These are phyloP conservation scores for Escovopsis weberi DNA, from an alignment of 2,329 filamentous ascomycete species.

Conservation along the genomic window DNA sequence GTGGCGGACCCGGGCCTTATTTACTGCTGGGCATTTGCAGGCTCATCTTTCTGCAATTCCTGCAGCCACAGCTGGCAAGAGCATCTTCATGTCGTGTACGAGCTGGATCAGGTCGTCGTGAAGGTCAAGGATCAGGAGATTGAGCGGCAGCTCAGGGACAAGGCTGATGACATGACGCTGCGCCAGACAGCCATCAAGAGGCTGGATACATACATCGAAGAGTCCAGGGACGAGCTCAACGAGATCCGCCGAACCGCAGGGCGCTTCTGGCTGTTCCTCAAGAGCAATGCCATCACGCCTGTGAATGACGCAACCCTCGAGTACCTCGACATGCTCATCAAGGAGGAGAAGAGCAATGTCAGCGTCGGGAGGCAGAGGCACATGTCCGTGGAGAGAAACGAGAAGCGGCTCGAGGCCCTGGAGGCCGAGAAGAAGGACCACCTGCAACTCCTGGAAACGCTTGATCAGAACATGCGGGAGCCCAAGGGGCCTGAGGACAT, in stretches of 20 bases:
- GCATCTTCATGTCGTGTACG: constrained; percentile 2
- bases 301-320: constrained; percentile 4
- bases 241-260: constrained; percentile 2
- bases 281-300: background rate
- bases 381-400: background rate
- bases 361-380: background rate
- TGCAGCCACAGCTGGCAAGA: constrained; percentile 3
- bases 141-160: background rate
- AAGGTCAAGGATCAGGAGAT: constrained; percentile 1
- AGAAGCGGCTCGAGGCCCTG: constrained; percentile 3
- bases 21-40: background rate
- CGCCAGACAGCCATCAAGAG: background rate
- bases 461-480: constrained; percentile 4
- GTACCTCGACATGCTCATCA: constrained; percentile 4
- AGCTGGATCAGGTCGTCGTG: background rate
- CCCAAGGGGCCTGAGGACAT: background rate
- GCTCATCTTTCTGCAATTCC: background rate
- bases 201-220: background rate
- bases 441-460: constrained; percentile 6
- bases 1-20: constrained; percentile 4
- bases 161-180: background rate
- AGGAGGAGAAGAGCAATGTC: background rate
- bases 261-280: constrained; percentile 2
- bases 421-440: constrained; percentile 4
- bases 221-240: constrained; percentile 1